These are phyloP conservation scores for Ichthyophonus hoferi DNA, from an alignment of 208 protist species.

Conservation along the genomic window DNA sequence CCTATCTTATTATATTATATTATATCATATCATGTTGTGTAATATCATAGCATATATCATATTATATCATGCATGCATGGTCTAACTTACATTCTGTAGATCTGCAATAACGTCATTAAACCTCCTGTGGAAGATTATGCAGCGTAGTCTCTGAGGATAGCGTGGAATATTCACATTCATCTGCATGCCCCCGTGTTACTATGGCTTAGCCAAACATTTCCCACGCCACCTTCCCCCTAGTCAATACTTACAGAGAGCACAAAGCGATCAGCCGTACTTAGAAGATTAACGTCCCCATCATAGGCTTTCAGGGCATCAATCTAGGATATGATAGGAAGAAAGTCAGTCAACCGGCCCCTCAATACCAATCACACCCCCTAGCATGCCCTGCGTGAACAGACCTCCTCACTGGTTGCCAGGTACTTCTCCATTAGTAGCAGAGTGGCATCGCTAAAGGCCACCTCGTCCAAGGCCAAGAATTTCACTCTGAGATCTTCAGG, in stretches of 20 bases:
- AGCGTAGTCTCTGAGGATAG: background rate
- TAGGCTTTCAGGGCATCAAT: background rate
- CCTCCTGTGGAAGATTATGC: background rate
- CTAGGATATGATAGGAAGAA: no score
- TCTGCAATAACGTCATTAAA: background rate
- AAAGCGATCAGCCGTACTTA: background rate
- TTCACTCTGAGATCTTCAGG: background rate
- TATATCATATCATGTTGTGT: background rate
- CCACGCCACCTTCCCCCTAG: background rate
- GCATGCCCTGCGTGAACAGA: background rate
- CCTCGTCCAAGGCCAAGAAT: background rate
- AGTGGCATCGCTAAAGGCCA: background rate
- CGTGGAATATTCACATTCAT: background rate
- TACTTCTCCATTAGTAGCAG: background rate
- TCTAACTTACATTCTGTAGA: background rate
- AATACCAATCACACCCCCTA: background rate
- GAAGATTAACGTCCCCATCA: background rate
- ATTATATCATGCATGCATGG: background rate
- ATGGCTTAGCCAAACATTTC: background rate
- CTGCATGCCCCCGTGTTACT: no score
- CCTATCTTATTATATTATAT: background rate
- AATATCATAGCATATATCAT: background rate
- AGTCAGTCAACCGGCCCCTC: background rate
- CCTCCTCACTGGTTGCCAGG: background rate
- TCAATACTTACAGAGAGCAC: background rate